Evolutionary conservation across 2,329 filamentous ascomycete species (phyloP).

Genomic region (Penicillium concentricum): DNA sequence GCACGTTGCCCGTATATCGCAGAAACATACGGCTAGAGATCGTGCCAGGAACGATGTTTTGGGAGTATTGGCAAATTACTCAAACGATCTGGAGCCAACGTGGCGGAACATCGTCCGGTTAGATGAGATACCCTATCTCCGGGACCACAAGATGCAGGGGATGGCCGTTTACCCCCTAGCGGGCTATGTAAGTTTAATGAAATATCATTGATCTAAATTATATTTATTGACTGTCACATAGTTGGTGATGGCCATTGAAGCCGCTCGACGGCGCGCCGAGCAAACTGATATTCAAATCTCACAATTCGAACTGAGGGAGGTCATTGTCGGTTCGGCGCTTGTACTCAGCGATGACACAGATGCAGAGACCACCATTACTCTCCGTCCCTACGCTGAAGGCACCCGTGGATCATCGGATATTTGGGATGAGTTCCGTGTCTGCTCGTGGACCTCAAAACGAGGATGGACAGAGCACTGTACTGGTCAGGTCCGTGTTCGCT

Average conservation of each 20-base stretch:
- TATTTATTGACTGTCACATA: conserved; percentile 5
- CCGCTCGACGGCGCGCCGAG: conserved; percentile 30
- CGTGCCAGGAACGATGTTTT: conserved; percentile 28
- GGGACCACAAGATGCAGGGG: conserved; percentile 36
- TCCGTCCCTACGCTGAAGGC: conserved; percentile 42
- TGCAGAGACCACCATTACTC: conserved; percentile 52
- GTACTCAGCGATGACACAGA: conserved; percentile 50
- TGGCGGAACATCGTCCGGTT: conserved; percentile 30
- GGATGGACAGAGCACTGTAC: conserved; percentile 30
- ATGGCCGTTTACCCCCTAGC: conserved; percentile 26
- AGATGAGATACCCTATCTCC: conserved; percentile 28
- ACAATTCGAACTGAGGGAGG: conserved; percentile 50
- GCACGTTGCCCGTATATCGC: conserved; percentile 45
- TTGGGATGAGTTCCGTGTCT: conserved; percentile 30
- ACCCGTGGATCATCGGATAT: conserved; percentile 34
- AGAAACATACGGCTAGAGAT: conserved; percentile 24
- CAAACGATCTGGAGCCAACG: conserved; percentile 21
- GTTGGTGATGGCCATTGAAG: conserved; percentile 34
- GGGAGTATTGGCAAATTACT: conserved; percentile 28
- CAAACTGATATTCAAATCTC: conserved; percentile 36
- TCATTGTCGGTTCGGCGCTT: conserved; percentile 49
- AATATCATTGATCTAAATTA: neutral
- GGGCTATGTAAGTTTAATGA: conserved; percentile 20
- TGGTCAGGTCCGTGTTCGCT: conserved; percentile 27
- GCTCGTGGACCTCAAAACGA: conserved; percentile 25